A percentile compares a stretch with the other conserved stretches of the same genome.
Conservation (phyloP, 257 asterid genomes). For the Rhazya stricta region DNA sequence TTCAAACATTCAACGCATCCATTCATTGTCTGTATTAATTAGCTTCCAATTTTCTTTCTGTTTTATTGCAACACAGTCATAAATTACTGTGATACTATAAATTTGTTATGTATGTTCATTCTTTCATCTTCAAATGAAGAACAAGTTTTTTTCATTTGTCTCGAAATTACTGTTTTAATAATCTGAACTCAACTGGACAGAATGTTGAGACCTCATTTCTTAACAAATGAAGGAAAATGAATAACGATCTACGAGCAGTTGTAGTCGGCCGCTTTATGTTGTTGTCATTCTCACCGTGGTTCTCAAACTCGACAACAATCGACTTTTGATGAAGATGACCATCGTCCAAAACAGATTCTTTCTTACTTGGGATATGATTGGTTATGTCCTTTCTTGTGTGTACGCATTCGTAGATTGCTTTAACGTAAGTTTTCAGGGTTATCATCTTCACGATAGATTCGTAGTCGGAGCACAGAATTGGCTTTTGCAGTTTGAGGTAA, state of each 20-base stretch:
- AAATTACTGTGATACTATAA: too few species aligned
- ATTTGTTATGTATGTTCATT: too few species aligned
- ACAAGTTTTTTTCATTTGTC: not conserved
- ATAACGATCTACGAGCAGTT: not conserved
- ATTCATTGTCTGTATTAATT: not conserved
- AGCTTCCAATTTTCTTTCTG: not conserved
- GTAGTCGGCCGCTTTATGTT: slow-evolving; percentile 5
- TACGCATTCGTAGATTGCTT: slow-evolving; percentile 58
- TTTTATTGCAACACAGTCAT: not conserved
- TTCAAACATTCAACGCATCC: not conserved
- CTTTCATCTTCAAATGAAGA: not conserved
- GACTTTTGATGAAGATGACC: slow-evolving; percentile 29
- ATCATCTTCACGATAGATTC: slow-evolving; percentile 77
- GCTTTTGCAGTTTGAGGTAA: slow-evolving; percentile 96
- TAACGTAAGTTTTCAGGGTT: slow-evolving; percentile 95
- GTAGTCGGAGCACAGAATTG: slow-evolving; percentile 84
- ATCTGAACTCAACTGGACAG: not conserved
- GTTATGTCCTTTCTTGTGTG: not conserved
- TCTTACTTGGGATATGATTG: not conserved
- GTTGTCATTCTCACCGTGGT: slow-evolving; percentile 11
- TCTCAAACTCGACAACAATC: not conserved
- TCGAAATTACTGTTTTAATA: not conserved
- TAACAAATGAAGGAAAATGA: not conserved
- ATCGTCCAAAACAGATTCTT: slow-evolving; percentile 14
- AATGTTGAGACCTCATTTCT: not conserved